Evolutionary conservation across 768 basidiomycete species (phyloP).

Genomic region (Mycena galericulata): DNA sequence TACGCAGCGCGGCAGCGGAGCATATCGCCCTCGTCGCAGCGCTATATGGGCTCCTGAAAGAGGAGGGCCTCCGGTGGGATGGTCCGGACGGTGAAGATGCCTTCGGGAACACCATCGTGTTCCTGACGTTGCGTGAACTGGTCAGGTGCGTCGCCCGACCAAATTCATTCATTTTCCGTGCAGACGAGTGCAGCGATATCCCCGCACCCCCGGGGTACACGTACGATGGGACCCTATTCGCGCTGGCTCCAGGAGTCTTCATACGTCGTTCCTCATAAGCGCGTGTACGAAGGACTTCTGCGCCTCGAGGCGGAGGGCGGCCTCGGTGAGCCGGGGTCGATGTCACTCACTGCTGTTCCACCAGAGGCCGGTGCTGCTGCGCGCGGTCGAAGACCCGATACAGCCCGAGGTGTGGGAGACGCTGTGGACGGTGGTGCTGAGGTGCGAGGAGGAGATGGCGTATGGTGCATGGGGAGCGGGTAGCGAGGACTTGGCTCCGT

Average conservation of each 20-base stretch:
- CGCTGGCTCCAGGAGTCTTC: constrained; percentile 9
- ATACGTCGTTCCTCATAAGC: constrained; percentile 13
- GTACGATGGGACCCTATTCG: constrained; percentile 4
- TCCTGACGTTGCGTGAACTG: constrained; percentile 16
- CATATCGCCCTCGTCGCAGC: constrained; percentile 22
- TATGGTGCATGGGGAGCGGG: constrained; percentile 13
- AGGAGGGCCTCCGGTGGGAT: constrained; percentile 28
- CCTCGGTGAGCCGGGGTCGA: constrained; percentile 20
- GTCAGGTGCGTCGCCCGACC: background rate
- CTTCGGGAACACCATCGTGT: constrained; percentile 24
- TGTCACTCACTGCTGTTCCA: constrained; percentile 29
- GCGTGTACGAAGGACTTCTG: constrained; percentile 17
- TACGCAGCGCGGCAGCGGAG: constrained; percentile 11
- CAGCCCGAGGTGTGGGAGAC: constrained; percentile 29
- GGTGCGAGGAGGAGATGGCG: constrained; percentile 15
- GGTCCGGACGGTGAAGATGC: background rate
- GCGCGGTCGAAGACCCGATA: constrained; percentile 22
- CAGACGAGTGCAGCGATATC: constrained; percentile 17
- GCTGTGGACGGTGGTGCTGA: constrained; percentile 23
- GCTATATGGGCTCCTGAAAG: constrained; percentile 29
- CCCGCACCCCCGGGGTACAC: constrained; percentile 30
- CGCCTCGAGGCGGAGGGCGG: constrained; percentile 24
- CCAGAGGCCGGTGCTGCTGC: constrained; percentile 13
- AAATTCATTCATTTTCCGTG: background rate
- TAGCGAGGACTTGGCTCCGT: constrained; percentile 3